These are phyloP conservation scores for Ambrosiella cleistominuta DNA, from an alignment of 2,329 filamentous ascomycete species.

Conservation along the genomic window DNA sequence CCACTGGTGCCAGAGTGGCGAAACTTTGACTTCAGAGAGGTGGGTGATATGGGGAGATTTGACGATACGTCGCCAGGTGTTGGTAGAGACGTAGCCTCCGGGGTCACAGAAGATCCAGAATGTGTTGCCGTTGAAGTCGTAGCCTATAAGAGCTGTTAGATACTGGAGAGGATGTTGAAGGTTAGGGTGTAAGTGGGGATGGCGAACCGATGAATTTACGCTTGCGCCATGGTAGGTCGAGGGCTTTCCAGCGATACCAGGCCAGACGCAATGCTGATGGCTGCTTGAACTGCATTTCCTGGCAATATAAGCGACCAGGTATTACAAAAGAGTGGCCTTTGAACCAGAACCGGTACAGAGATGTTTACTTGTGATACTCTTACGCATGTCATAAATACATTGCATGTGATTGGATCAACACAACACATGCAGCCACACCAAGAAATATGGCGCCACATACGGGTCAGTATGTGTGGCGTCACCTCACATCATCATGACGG, in stretches of 20 bases:
- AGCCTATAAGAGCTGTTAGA: constrained; percentile 25
- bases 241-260: constrained; percentile 45
- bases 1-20: constrained; percentile 53
- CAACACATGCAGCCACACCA: too few species aligned
- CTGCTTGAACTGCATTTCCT: constrained; percentile 9
- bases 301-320: background rate
- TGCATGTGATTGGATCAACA: too few species aligned
- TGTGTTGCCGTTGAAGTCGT: constrained; percentile 48
- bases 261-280: constrained; percentile 18
- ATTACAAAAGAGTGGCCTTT: background rate
- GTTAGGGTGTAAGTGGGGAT: background rate
- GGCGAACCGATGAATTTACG: constrained; percentile 41
- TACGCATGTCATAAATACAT: too few species aligned
- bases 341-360: background rate
- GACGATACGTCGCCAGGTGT: constrained; percentile 44
- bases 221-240: constrained; percentile 46
- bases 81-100: constrained; percentile 20
- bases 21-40: constrained; percentile 36
- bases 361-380: too few species aligned
- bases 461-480: too few species aligned
- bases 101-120: constrained; percentile 49
- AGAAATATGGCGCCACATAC: too few species aligned
- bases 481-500: too few species aligned
- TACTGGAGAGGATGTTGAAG: background rate
- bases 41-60: constrained; percentile 37